These are phyloP conservation scores for Linum tenue DNA, from an alignment of 345 rosid species.

Conservation along the genomic window DNA sequence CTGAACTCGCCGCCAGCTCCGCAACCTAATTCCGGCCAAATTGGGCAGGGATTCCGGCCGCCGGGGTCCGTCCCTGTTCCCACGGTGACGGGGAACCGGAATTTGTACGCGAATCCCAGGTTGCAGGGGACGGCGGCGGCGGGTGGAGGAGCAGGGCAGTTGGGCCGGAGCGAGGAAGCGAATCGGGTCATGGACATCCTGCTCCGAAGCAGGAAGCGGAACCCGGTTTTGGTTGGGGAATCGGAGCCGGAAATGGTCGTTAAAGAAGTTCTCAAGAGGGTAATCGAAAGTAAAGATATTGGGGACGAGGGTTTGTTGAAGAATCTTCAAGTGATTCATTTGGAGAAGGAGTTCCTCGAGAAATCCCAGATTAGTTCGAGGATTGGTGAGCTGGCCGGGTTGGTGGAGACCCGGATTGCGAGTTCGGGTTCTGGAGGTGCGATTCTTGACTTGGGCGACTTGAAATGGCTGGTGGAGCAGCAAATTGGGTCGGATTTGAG, in stretches of 20 bases:
- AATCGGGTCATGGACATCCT: constrained; percentile 60
- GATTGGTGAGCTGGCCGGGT: constrained; percentile 45
- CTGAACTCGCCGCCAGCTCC: constrained; percentile 25
- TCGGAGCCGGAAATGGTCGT: constrained; percentile 62
- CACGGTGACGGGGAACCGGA: constrained; percentile 29
- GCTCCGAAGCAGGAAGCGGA: constrained; percentile 52
- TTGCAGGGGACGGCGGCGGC: constrained; percentile 33
- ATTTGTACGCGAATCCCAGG: constrained; percentile 67
- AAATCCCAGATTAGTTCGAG: constrained; percentile 34
- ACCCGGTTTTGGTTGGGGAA: constrained; percentile 88
- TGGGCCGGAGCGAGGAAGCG: constrained; percentile 43
- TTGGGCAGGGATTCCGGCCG: neutral
- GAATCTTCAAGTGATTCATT: constrained; percentile 36
- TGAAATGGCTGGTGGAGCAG: constrained; percentile 82
- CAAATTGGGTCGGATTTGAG: constrained; percentile 34
- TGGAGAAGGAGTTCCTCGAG: constrained; percentile 54
- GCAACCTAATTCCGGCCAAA: constrained; percentile 34
- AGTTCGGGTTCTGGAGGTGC: constrained; percentile 36
- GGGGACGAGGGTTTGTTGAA: constrained; percentile 23
- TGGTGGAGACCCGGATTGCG: constrained; percentile 44
- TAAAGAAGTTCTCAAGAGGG: constrained; percentile 52
- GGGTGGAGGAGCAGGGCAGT: constrained; percentile 26
- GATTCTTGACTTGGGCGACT: constrained; percentile 78
- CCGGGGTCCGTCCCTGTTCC: too few species aligned
- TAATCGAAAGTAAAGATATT: constrained; percentile 47